A percentile compares a stretch with the other conserved stretches of the same genome.
Evolutionary conservation across 2,329 filamentous ascomycete genomes (phyloP).

Genomic region (Fusarium tjaetaba): DNA sequence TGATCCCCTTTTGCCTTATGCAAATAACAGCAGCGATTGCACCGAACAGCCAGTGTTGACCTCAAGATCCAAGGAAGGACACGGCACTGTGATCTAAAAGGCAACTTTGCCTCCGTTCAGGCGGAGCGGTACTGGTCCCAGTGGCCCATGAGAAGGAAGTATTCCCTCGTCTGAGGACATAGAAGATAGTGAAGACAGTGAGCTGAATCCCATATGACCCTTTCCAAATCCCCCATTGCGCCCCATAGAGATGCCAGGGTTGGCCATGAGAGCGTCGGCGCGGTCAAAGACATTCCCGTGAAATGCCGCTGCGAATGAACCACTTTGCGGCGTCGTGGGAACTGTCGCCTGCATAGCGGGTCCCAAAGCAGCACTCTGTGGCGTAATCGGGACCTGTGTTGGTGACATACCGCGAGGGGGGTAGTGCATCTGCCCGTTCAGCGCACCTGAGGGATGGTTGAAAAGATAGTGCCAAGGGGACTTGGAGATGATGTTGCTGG

Average conservation of each 20-base stretch:
- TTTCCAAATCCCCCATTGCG: conserved; percentile 60
- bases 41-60: conserved; percentile 8
- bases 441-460: conserved; percentile 20
- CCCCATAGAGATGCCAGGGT: conserved; percentile 67
- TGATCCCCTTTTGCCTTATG: conserved; percentile 21
- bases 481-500: conserved; percentile 73
- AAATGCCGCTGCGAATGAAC: conserved; percentile 65
- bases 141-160: conserved; percentile 47
- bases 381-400: conserved; percentile 75
- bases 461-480: conserved; percentile 66
- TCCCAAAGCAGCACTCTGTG: conserved; percentile 87
- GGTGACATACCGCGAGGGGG: conserved; percentile 44
- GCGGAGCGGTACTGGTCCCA: conserved; percentile 48
- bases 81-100: conserved; percentile 42
- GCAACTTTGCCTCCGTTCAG: conserved; percentile 53
- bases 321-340: conserved; percentile 73
- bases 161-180: conserved; percentile 54
- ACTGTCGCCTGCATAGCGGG: conserved; percentile 92
- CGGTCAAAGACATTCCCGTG: conserved; percentile 69
- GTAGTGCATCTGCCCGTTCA: conserved; percentile 35
- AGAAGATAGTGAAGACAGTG: conserved; percentile 54
- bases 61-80: conserved; percentile 24
- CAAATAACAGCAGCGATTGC: conserved; percentile 21
- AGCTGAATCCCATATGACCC: conserved; percentile 53
- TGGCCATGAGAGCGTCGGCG: conserved; percentile 66